Evolutionary conservation across 805 yeast genomes (phyloP), one percentile per base, ranked within the genome.

Genomic region (Zygoascus flipseniorum): DNA sequence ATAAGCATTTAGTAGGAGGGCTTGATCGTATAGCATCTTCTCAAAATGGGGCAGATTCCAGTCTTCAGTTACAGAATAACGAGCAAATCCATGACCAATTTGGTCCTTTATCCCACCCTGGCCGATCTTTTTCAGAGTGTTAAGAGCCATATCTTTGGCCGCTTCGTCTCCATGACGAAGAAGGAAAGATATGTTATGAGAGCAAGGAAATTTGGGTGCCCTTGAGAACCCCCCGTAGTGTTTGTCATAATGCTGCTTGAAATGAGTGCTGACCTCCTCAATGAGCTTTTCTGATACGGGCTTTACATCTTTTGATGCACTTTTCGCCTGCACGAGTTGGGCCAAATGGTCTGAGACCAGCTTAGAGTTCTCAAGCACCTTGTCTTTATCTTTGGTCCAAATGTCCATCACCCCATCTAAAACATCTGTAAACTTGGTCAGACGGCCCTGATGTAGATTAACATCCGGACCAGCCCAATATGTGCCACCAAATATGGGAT

Each of bases 1-100:
- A 46, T 62, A 66, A 1, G 72, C 73, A 43, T 58, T 49, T 37
- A 71, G 60, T 32, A 72, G 54, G 32, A 64, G 57, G 0, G 71
- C 69, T 54, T 71, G 74, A 44, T 69, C 74, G 47, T 62, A 63
- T 23, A 71, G 63, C 66, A 68, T 66, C 54, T 72, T 72, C 47
- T 69, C 72, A 57, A 72, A 69, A 45, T 68, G 71, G 2, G 75
- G 75, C 39, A 72, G 57, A 37, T 62, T 63, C 75, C 75, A 71
- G 52, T 71, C 74, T 2, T 62, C 63, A 10, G 72, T 65, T 16
- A 68, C 68, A 0, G 73, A 68, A 56, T 69, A 70, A 28, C 71
- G 50, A 20, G 68, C 59, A 50, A 69, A 66, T 26, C 75, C 75
- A 26, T 67, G 52, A 6, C 71, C 70, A 10, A 72, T 50, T 44